Percentiles rank a stretch among this genome's conserved stretches.
Conservation (phyloP, 768 basidiomycete species). For the Boletus rufocinnamomeus region DNA sequence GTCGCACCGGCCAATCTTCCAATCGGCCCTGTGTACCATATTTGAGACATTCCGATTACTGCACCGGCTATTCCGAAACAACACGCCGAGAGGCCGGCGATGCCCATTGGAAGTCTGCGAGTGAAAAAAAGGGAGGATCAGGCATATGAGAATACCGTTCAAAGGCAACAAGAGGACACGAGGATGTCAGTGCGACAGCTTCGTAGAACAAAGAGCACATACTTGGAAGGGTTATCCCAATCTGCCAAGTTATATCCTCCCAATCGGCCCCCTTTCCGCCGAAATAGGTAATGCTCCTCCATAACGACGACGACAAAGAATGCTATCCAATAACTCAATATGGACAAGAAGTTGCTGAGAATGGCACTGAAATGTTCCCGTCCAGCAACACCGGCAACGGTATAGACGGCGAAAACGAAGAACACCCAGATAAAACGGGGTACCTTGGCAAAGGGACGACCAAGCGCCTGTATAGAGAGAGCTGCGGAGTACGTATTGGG, state of each 20-base stretch:
- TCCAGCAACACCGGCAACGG: constrained; percentile 43
- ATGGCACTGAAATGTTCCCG: constrained; percentile 47
- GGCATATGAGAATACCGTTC: not conserved
- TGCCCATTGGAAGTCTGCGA: constrained; percentile 46
- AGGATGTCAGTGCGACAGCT: not conserved
- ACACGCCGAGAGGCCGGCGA: constrained; percentile 49
- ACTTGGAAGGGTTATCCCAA: constrained; percentile 46
- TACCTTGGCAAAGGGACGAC: constrained; percentile 43
- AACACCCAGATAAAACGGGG: constrained; percentile 51
- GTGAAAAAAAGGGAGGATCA: not conserved
- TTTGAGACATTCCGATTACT: constrained; percentile 54
- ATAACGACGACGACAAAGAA: constrained; percentile 48
- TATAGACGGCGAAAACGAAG: constrained; percentile 41
- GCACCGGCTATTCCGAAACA: constrained; percentile 51
- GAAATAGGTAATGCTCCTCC: constrained; percentile 51
- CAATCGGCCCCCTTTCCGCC: constrained; percentile 40
- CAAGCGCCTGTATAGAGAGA: constrained; percentile 47
- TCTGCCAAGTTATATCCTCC: constrained; percentile 55
- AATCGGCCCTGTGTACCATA: constrained; percentile 55
- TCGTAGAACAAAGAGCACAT: constrained; percentile 11
- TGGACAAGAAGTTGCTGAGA: constrained; percentile 44
- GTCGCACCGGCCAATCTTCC: constrained; percentile 42
- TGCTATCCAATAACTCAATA: constrained; percentile 48
- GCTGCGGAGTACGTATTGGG: constrained; percentile 50
- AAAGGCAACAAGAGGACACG: not conserved